Base-by-base conservation (phyloP, 345 rosid species). In the Citrus inodora region DNA sequence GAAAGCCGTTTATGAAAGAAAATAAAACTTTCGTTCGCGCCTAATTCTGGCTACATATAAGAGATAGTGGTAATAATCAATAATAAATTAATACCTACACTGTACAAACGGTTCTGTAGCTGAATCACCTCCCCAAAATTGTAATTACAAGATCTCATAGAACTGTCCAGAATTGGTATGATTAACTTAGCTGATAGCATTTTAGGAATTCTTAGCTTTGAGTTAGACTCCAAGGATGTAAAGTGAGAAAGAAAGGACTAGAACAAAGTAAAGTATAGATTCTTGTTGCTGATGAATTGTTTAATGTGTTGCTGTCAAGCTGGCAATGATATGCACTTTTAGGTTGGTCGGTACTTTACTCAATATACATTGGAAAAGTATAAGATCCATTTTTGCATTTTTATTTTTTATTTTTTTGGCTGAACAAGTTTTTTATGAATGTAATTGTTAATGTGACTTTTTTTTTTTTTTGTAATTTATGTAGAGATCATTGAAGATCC, bases 401-500 rank as follows among this genome's bases (percentile, higher is more conserved):
- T 38, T 7, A 7, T 37, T 33, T 71, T 35, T 7, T 55, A 4
- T 11, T n/a, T 71, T 35, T 7, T 56, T 7, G 5, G 8, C n/a
- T 67, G 71, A 19, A 32, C 13, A 22, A 2, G 46, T 46, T 42
- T 24, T 62, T 17, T 25, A 2, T 25, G 25, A 22, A 11, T 42
- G 67, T 62, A 25, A 13, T 42, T 22, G 7, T 59, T 14, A 21
- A 24, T 37, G 48, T 6, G 8, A 37, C 22, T 48, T 63, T 22
- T 60, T 33, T 33, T 33, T 33, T 27, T 13, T 48, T 67, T 22
- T 65, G 35, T 72, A 65, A 32, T 46, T 80, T 61, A 14, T 82
- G 90, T 94, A 94, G 98, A 87, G 94, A 80, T 96, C 99, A 76
- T 66, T 92, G 64, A 90, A 90, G 85, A 83, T 96, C 55, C 87